A percentile compares a stretch with the other conserved stretches of the same genome.
Evolutionary conservation across 2,329 filamentous ascomycete species (phyloP).

Genomic region (Hymenoscyphus fraxineus): DNA sequence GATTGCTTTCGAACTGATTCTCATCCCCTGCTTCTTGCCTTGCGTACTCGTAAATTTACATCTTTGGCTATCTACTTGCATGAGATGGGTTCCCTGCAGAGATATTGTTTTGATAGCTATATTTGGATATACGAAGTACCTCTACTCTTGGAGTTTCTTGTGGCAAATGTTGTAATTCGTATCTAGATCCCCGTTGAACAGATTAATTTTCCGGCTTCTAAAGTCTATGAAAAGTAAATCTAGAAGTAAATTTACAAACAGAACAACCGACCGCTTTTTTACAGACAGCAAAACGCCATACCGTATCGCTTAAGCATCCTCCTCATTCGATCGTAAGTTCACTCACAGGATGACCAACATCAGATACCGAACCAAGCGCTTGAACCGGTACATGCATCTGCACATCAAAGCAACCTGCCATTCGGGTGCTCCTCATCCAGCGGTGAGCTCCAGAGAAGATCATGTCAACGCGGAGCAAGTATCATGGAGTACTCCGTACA

Average conservation of each 20-base stretch:
- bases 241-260: too few relatives aligned
- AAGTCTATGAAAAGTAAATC: too few relatives aligned
- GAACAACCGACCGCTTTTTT: background rate
- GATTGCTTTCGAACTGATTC: background rate
- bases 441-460: background rate
- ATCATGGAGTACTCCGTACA: background rate
- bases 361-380: background rate
- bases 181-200: too few relatives aligned
- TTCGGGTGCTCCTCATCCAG: background rate
- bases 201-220: too few relatives aligned
- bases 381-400: background rate
- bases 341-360: background rate
- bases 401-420: slow-evolving; percentile 1
- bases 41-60: background rate
- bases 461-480: background rate
- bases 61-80: background rate
- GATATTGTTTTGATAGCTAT: background rate
- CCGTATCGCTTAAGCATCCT: background rate
- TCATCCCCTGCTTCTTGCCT: background rate
- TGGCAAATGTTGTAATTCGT: background rate
- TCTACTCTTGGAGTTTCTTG: background rate
- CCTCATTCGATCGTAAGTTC: background rate
- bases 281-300: background rate
- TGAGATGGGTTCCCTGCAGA: background rate
- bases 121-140: too few relatives aligned